phyloP scores from a whole-genome alignment of 139 green algal genomes.

The Coelastrella sp. region DNA sequence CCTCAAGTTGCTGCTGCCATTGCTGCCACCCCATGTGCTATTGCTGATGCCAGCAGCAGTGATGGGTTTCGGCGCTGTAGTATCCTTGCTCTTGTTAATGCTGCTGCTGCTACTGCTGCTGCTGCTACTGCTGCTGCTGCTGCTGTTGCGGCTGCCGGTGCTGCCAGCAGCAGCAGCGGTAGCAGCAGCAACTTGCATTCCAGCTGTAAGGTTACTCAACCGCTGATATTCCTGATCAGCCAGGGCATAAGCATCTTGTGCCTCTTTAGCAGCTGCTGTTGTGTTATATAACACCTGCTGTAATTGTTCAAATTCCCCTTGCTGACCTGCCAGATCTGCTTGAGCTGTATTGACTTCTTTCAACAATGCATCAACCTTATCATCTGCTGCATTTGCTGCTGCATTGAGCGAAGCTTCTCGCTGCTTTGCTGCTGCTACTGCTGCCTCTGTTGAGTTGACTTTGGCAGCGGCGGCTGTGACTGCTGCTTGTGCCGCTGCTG shows the following conservation, averaged over 20 bases:
- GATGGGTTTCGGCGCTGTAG: neutral
- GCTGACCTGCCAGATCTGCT: neutral
- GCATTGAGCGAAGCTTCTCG: neutral
- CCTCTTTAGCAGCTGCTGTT: constrained; percentile 17
- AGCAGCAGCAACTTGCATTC: constrained; percentile 5
- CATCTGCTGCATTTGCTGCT: constrained; percentile 25
- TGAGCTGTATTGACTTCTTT: neutral
- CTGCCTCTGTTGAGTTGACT: constrained; percentile 8
- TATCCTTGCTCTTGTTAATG: neutral
- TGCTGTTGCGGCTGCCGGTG: neutral
- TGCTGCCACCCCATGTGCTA: neutral
- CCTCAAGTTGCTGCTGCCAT: neutral
- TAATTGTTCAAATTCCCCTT: neutral
- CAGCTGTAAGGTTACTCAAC: neutral
- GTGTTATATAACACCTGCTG: constrained; percentile 15
- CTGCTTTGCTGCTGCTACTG: neutral
- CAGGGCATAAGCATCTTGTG: neutral
- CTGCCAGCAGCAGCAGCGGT: neutral
- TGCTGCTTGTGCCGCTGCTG: constrained; percentile 8
- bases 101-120: neutral
- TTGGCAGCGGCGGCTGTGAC: neutral
- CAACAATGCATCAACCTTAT: neutral
- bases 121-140: neutral
- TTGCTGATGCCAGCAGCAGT: neutral
- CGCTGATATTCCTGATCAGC: constrained; percentile 19